phyloP scores from a whole-genome alignment of 768 basidiomycete genomes.

The Suillus decipiens region DNA sequence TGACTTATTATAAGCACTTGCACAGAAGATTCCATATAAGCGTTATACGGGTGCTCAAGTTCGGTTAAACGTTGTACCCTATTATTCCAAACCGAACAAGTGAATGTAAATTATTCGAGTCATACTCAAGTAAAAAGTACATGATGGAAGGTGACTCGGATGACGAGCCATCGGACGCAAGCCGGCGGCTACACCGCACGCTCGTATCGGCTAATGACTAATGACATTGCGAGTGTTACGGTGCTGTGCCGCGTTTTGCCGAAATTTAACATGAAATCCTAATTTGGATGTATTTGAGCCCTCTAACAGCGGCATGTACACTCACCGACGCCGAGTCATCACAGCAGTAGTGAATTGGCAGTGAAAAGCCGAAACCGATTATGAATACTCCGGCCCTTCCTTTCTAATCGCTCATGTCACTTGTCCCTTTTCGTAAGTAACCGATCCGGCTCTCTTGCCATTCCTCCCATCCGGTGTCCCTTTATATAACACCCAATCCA shows the following conservation, averaged over 20 bases:
- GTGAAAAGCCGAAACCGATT: background rate
- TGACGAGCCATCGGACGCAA: no score
- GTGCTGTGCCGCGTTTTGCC: slow-evolving; percentile 13
- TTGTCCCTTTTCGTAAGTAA: slow-evolving; percentile 30
- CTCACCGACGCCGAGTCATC: background rate
- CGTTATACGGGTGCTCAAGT: background rate
- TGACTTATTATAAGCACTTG: slow-evolving; percentile 4
- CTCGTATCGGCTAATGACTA: slow-evolving; percentile 7
- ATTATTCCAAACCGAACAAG: background rate
- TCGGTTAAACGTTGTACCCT: background rate
- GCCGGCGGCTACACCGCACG: no score
- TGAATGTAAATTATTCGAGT: no score
- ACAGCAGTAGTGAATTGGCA: background rate
- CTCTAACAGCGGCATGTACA: background rate
- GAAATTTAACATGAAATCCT: slow-evolving; percentile 9
- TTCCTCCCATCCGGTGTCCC: slow-evolving; percentile 20
- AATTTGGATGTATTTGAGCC: slow-evolving; percentile 7
- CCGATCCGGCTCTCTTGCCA: slow-evolving; percentile 38
- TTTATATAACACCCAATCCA: slow-evolving; percentile 32
- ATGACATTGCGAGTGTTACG: slow-evolving; percentile 6
- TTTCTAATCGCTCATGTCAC: slow-evolving; percentile 33
- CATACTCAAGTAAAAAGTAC: no score
- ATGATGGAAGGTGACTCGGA: no score
- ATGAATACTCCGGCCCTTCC: slow-evolving; percentile 6
- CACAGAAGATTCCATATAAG: slow-evolving; percentile 5